phyloP scores from a whole-genome alignment of 164 flowering plant species.

The Aristolochia fimbriata region DNA sequence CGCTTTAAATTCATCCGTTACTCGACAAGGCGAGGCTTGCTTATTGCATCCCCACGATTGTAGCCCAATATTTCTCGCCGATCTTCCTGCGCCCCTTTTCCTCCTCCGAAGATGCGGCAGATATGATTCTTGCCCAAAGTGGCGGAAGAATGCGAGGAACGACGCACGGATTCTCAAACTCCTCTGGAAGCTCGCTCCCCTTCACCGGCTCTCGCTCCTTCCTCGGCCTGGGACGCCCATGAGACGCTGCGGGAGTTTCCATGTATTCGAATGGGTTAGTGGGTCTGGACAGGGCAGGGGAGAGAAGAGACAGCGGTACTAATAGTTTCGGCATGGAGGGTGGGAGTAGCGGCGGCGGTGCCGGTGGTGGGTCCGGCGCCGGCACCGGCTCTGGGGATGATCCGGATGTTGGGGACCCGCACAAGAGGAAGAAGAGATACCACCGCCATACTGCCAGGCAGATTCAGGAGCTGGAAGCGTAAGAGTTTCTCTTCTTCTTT shows the following conservation, averaged over 20 bases:
- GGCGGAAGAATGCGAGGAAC: too few relatives aligned
- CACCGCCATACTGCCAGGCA: conserved; percentile 79
- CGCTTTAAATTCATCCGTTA: conserved; percentile 18
- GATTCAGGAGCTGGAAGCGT: conserved; percentile 81
- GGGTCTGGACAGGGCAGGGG: conserved; percentile 5
- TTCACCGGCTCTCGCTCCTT: not conserved
- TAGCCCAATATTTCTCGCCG: conserved; percentile 16
- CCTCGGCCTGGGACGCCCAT: not conserved
- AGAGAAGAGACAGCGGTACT: not conserved
- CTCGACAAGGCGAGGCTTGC: not conserved
- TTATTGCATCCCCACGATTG: conserved; percentile 8
- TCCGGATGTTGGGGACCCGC: conserved; percentile 32
- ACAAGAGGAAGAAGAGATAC: conserved; percentile 57
- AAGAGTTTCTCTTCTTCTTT: conserved; percentile 9
- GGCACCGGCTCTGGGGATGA: conserved; percentile 35
- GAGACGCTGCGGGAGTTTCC: not conserved
- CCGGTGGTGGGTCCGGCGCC: conserved; percentile 29
- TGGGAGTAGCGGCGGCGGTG: conserved; percentile 16
- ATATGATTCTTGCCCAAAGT: too few relatives aligned
- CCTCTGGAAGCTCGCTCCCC: too few relatives aligned
- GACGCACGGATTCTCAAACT: not conserved
- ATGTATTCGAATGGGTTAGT: conserved; percentile 12
- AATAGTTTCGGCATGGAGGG: conserved; percentile 1
- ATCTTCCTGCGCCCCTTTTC: conserved; percentile 12
- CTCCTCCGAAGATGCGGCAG: conserved; percentile 3